These are phyloP conservation scores for Camellia sinensis DNA, from an alignment of 148 eudicot species.

Conservation along the genomic window DNA sequence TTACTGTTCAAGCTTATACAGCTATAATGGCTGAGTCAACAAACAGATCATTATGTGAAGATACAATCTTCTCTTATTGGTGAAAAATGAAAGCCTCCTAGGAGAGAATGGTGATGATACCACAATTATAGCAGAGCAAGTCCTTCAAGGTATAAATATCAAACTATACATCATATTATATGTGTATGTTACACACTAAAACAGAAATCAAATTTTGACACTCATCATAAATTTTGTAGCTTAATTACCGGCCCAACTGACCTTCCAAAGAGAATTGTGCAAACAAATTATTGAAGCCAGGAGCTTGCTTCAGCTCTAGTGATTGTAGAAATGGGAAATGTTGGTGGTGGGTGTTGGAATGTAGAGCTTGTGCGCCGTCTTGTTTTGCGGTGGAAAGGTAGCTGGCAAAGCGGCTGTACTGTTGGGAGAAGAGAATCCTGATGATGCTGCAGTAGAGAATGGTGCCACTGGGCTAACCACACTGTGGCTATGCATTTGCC, in stretches of 20 bases:
- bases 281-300: not conserved
- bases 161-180: not conserved
- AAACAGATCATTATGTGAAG: not conserved
- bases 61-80: not conserved
- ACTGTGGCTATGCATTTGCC: constrained; percentile 31
- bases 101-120: not conserved
- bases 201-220: constrained; percentile 1
- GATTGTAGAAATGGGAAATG: constrained; percentile 12
- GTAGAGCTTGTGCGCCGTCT: constrained; percentile 15
- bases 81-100: not conserved
- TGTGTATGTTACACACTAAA: not conserved
- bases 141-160: not conserved
- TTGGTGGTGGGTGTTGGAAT: constrained; percentile 24
- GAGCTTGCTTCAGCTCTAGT: constrained; percentile 4
- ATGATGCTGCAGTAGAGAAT: constrained; percentile 78
- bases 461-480: constrained; percentile 30
- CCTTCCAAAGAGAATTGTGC: not conserved
- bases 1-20: not conserved
- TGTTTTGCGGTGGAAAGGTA: constrained; percentile 16
- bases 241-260: not conserved
- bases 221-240: not conserved
- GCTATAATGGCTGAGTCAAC: not conserved
- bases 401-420: constrained; percentile 20
- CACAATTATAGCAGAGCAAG: not conserved
- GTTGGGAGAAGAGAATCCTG: constrained; percentile 73